phyloP scores from a whole-genome alignment of 2,329 filamentous ascomycete species.

The Cordyceps cicadae region DNA sequence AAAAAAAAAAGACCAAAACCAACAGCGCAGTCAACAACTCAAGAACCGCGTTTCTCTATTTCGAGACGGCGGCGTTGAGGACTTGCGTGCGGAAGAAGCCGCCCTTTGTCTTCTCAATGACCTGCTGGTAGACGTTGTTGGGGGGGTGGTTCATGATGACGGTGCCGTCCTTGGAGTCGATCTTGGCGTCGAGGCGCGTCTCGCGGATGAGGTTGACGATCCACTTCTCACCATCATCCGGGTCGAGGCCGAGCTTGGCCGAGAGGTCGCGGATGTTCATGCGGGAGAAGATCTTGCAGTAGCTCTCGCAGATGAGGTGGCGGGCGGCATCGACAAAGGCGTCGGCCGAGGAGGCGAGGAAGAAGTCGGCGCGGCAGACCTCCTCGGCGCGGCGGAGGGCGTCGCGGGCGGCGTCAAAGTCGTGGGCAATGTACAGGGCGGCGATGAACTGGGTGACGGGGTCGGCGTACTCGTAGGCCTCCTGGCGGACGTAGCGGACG shows the following conservation, averaged over 20 bases:
- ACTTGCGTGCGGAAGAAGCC: conserved; percentile 98
- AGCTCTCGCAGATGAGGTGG: conserved; percentile 95
- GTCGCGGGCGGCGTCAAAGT: conserved; percentile 89
- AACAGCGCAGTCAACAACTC: neutral
- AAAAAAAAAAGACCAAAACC: neutral
- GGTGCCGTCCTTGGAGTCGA: conserved; percentile 97
- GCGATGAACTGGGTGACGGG: conserved; percentile 94
- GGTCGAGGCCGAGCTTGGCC: conserved; percentile 78
- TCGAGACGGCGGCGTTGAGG: conserved; percentile 59
- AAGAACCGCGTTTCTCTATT: conserved; percentile 27
- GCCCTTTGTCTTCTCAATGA: conserved; percentile 98
- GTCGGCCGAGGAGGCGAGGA: conserved; percentile 77
- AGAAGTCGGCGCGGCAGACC: conserved; percentile 90
- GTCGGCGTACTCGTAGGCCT: conserved; percentile 95
- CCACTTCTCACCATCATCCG: conserved; percentile 99
- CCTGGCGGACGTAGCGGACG: conserved; percentile 89
- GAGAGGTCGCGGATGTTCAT: conserved; percentile 98
- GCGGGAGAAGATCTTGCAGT: conserved; percentile 99
- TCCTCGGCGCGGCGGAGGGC: conserved; percentile 82
- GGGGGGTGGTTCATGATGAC: conserved; percentile 99
- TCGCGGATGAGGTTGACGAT: conserved; percentile 99
- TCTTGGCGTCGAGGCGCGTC: conserved; percentile 95
- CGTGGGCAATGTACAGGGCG: conserved; percentile 78
- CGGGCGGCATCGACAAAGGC: conserved; percentile 88
- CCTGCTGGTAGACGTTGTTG: conserved; percentile 97